Conservation (phyloP, 2,329 filamentous ascomycete species). For the Malbranchea cinnamomea region DNA sequence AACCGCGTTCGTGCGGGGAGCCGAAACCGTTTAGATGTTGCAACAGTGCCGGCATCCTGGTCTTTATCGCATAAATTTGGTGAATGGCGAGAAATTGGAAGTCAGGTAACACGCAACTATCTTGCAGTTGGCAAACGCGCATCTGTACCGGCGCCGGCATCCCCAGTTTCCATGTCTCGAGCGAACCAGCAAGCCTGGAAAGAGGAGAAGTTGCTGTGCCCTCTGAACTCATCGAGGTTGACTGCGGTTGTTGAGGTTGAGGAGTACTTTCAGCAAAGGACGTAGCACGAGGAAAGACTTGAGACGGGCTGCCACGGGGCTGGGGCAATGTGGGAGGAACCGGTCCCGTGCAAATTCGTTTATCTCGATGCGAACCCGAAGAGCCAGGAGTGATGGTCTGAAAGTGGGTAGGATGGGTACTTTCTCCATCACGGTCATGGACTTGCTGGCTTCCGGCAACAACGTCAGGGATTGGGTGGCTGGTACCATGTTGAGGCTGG, state of each 20-base stretch:
- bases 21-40: slow-evolving; percentile 25
- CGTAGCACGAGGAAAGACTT: neutral
- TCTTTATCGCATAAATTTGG: slow-evolving; percentile 49
- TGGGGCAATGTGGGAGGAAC: neutral
- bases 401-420: no score
- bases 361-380: slow-evolving; percentile 2
- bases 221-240: no score
- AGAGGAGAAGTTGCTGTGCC: no score
- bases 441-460: no score
- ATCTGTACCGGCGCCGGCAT: neutral
- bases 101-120: slow-evolving; percentile 44
- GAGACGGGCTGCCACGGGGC: neutral
- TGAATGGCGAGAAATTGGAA: slow-evolving; percentile 50
- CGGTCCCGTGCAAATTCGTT: neutral
- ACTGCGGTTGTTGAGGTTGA: no score
- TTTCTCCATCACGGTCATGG: no score
- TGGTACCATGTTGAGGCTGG: no score
- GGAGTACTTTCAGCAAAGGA: no score
- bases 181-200: no score
- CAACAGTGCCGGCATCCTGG: slow-evolving; percentile 20
- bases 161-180: neutral
- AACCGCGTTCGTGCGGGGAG: slow-evolving; percentile 14
- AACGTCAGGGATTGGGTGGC: no score
- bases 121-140: slow-evolving; percentile 31
- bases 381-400: no score